Base-by-base conservation (phyloP, 2,329 filamentous ascomycete species). In the Myriangium duriaei region DNA sequence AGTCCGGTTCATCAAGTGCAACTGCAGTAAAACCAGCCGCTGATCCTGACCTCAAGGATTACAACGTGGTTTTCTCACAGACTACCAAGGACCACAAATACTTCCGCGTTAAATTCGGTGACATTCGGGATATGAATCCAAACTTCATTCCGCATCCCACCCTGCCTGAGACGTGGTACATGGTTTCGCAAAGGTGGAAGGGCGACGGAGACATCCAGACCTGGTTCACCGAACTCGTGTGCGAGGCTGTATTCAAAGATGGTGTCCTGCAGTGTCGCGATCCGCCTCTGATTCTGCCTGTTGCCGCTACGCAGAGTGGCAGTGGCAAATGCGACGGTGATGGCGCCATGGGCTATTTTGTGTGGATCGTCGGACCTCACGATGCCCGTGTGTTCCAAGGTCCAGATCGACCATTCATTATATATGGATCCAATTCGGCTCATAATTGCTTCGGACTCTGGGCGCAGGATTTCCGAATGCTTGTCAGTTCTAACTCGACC, bases 361-460 rank as follows among this genome's bases (percentile, higher is more conserved):
- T 59, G 40, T 45, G 65, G 39, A 68, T 62, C 42, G 49, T 64
- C 12, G 74, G 74, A 0, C 72, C 73, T 0, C 72, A 72, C 45
- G 74, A 77, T 47, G 71, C 71, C 1, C 62, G 73, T 4, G 65
- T 73, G 7, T 72, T 76, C 46, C 68, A 66, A 41, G 71, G 69
- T 0, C 72, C 72, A 0, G 50, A 61, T 0, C 54, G 47, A 1
- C 68, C 71, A 0, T 71, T 68, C 39, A 58, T 64, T 1, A 52
- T 72, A 4, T 78, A 67, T 40, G 72, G 72, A 2, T 72, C 70
- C 6, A 73, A 74, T 45, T 73, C 71, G 0, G 41, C 47, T 0
- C 60, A 63, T 43, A 68, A 65, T 2, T 77, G 73, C 50, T 71
- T 76, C 42, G 72, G 72, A 1, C 64, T 70, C 47, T 76, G 67